Evolutionary conservation across 352 stramenopile genomes (phyloP).

Genomic region (Globisporangium orthogonon): DNA sequence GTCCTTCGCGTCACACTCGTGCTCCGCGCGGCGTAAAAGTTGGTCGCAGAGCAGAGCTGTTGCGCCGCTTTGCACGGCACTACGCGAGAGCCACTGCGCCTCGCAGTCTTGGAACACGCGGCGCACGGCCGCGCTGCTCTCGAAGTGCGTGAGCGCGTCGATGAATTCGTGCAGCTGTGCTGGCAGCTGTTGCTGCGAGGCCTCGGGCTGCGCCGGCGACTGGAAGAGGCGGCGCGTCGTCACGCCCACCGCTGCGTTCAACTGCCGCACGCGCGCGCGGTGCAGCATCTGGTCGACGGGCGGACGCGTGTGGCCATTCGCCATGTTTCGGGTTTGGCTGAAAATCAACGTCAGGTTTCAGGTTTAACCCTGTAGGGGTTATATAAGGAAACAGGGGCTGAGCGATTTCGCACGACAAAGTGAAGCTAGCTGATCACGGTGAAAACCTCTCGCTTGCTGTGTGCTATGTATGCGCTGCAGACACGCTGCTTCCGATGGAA

Average conservation of each 20-base stretch:
- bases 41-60: conserved; percentile 42
- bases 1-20: conserved; percentile 8
- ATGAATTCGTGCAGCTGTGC: conserved; percentile 41
- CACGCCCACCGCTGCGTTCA: conserved; percentile 41
- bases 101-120: conserved; percentile 30
- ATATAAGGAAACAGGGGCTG: too few relatives aligned
- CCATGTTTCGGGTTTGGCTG: too few relatives aligned
- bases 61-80: conserved; percentile 46
- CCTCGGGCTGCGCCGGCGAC: conserved; percentile 22
- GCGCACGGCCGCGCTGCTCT: conserved; percentile 14
- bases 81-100: conserved; percentile 52
- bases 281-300: neutral
- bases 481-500: too few relatives aligned
- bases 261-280: conserved; percentile 3
- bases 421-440: too few relatives aligned
- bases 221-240: conserved; percentile 45
- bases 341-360: too few relatives aligned
- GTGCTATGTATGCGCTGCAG: too few relatives aligned
- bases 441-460: too few relatives aligned
- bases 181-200: conserved; percentile 27
- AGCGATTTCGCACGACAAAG: too few relatives aligned
- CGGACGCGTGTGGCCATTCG: too few relatives aligned
- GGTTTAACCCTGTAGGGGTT: too few relatives aligned
- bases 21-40: conserved; percentile 25
- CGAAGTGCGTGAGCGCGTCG: conserved; percentile 14